A percentile compares a stretch with the other conserved stretches of the same genome.
Evolutionary conservation across 2,329 filamentous ascomycete species (phyloP).

Genomic region (Monosporascus cannonballus): DNA sequence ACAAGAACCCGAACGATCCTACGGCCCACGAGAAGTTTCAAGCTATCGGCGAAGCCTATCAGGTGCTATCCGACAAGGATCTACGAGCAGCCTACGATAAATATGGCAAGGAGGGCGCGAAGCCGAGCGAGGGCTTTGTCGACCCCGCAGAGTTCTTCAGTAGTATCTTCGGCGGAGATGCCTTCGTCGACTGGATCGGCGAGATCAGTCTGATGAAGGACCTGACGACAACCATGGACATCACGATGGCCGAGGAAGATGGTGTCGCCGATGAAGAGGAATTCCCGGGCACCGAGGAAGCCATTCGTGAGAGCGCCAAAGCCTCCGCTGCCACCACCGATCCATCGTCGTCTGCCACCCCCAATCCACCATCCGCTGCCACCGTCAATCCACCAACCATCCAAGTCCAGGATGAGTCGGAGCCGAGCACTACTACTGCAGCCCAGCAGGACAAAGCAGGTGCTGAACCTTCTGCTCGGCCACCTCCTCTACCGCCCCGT

Average conservation of each 20-base stretch:
- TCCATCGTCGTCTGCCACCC: constrained; percentile 10
- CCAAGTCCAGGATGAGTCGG: constrained; percentile 24
- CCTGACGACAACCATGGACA: constrained; percentile 96
- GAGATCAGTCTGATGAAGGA: constrained; percentile 99
- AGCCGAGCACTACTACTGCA: constrained; percentile 21
- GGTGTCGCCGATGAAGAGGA: constrained; percentile 50
- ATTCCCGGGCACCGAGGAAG: constrained; percentile 51
- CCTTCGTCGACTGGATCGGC: constrained; percentile 93
- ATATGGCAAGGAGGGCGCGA: constrained; percentile 90
- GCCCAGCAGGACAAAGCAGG: constrained; percentile 24
- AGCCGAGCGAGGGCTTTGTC: constrained; percentile 86
- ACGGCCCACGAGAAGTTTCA: constrained; percentile 93
- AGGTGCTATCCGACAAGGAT: constrained; percentile 80
- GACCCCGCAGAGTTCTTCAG: constrained; percentile 97
- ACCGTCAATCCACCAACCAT: constrained; percentile 11
- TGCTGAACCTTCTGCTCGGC: constrained; percentile 18
- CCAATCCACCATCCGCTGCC: constrained; percentile 8
- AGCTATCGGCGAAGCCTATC: constrained; percentile 68
- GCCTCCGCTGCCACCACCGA: constrained; percentile 12
- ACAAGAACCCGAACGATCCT: constrained; percentile 97
- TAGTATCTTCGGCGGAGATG: constrained; percentile 96
- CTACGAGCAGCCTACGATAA: constrained; percentile 93
- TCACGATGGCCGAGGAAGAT: constrained; percentile 76
- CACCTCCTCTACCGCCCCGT: constrained; percentile 24
- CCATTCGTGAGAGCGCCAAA: constrained; percentile 50